Evolutionary conservation across 495 filamentous ascomycete species (phyloP), one percentile per base, ranked within the genome.

Genomic region (Neohortaea acidophila): DNA sequence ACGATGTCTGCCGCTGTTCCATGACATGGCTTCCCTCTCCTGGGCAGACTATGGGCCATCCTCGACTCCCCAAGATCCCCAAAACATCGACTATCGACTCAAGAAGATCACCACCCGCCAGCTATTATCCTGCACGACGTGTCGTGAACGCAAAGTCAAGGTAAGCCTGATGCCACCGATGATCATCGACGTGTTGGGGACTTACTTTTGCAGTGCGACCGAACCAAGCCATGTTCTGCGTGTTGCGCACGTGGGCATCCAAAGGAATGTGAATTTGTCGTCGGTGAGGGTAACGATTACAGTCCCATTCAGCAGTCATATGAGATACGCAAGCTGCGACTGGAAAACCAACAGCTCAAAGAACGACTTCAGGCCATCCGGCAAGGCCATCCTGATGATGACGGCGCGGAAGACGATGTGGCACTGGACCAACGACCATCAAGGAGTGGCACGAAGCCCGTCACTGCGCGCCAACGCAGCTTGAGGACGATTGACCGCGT

Each of bases 181-280:
- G 10, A 20, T 17, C 5, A 14, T 17, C 22, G n/a, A 19, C 18
- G 40, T n/a, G n/a, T 31, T 37, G 31, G 37, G 12, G n/a, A 14
- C 9, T 18, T 6, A 6, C 21, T n/a, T n/a, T n/a, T n/a, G 22
- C 46, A 65, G 63, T 66, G 63, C 45, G 63, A 65, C 54, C 62
- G 63, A 15, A 65, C 57, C 28, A 61, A 64, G 41, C 63, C 63
- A 33, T 66, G 63, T 51, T 57, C 56, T 13, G 60, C 63, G 11
- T 66, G 63, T 37, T 62, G 60, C 29, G 53, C 62, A n/a, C 59
- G 63, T 36, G 62, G 63, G 21, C 53, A 54, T 31, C 60, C 63
- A 8, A 63, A 60, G 31, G 49, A 59, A 33, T 66, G 63, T 44
- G 53, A 64, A 30, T 66, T 63, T 42, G 52, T 62, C 31, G 52